These are phyloP conservation scores for Zangia roseola DNA, from an alignment of 768 basidiomycete genomes.

Conservation along the genomic window DNA sequence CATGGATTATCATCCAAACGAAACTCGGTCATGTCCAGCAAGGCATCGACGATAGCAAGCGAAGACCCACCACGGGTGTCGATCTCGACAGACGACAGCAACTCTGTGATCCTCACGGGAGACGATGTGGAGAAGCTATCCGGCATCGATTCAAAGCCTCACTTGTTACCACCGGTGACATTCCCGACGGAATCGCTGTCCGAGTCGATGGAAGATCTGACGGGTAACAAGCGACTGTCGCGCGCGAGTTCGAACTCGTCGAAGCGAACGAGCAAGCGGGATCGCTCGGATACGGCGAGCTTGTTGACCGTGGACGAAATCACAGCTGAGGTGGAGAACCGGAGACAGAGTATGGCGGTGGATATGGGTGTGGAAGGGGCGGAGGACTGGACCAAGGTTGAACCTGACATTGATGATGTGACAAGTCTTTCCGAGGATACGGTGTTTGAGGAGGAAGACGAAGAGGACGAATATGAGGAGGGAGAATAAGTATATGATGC, in stretches of 20 bases:
- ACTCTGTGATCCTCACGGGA: slow-evolving; percentile 57
- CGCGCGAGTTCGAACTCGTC: slow-evolving; percentile 46
- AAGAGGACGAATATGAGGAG: slow-evolving; percentile 47
- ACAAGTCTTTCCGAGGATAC: slow-evolving; percentile 45
- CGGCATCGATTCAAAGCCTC: slow-evolving; percentile 39
- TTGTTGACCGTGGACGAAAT: slow-evolving; percentile 97
- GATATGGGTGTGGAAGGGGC: slow-evolving; percentile 46
- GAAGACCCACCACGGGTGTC: slow-evolving; percentile 68
- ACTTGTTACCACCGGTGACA: slow-evolving; percentile 73
- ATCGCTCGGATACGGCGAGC: slow-evolving; percentile 85
- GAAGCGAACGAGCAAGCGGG: slow-evolving; percentile 76
- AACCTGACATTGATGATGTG: slow-evolving; percentile 49
- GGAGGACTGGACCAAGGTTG: slow-evolving; percentile 77
- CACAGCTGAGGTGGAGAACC: slow-evolving; percentile 85
- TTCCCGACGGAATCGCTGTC: slow-evolving; percentile 78
- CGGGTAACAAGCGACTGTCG: slow-evolving; percentile 39
- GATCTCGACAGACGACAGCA: slow-evolving; percentile 71
- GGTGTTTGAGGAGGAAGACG: slow-evolving; percentile 49
- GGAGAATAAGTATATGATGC: too few species aligned
- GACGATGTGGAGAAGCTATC: slow-evolving; percentile 42
- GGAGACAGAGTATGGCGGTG: slow-evolving; percentile 50
- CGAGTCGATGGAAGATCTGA: slow-evolving; percentile 67
- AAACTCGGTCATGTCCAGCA: slow-evolving; percentile 39
- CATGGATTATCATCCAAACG: slow-evolving; percentile 50
- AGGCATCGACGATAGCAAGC: slow-evolving; percentile 21